Percentiles rank a stretch among this genome's conserved stretches.
Evolutionary conservation across 2,329 filamentous ascomycete species (phyloP).

Genomic region (Grosmannia penicillata): DNA sequence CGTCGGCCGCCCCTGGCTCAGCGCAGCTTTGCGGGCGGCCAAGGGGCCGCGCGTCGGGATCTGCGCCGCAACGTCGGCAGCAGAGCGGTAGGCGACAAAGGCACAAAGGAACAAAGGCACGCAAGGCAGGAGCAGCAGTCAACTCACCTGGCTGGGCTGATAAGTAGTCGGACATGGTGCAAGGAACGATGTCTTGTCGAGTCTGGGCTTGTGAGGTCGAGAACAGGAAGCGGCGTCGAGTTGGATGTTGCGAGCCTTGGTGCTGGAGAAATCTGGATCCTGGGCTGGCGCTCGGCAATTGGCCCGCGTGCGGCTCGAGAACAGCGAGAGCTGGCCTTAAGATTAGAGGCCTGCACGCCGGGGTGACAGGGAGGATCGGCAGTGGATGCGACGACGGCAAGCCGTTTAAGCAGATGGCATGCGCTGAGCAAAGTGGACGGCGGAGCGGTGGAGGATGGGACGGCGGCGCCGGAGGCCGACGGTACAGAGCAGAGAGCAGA

Average conservation of each 20-base stretch:
- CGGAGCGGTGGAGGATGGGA: neutral
- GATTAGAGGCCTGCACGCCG: neutral
- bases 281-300: no score
- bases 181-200: no score
- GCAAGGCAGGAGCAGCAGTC: no score
- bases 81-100: neutral
- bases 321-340: slow-evolving; percentile 4
- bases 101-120: neutral
- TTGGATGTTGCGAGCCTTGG: no score
- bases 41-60: no score
- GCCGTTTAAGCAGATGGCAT: slow-evolving; percentile 4
- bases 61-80: no score
- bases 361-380: slow-evolving; percentile 2
- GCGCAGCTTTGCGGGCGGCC: no score
- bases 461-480: neutral
- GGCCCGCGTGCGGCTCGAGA: no score
- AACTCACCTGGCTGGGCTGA: slow-evolving; percentile 9
- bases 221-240: no score
- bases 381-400: slow-evolving; percentile 4
- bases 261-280: no score
- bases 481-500: neutral
- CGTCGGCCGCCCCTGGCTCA: no score
- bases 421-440: neutral
- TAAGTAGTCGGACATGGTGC: slow-evolving; percentile 8
- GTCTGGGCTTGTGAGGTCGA: no score